Percentiles rank a stretch among this genome's conserved stretches.
phyloP scores from a whole-genome alignment of 371 early-diverging fungal species.

The Mortierella sp. region DNA sequence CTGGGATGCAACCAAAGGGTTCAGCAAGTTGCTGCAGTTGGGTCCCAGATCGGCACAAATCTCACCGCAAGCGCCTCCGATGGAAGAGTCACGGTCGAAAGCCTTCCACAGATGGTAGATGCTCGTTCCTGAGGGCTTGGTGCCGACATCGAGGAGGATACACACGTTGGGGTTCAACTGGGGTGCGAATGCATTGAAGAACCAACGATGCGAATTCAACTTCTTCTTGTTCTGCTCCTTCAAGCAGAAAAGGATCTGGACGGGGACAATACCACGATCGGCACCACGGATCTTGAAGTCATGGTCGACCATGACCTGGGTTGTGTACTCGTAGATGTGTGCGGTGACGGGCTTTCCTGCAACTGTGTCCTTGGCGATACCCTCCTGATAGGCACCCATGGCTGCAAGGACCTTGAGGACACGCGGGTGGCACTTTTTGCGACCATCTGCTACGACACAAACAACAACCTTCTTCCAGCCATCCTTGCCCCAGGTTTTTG shows the following conservation, averaged over 20 bases:
- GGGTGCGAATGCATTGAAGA: conserved; percentile 88
- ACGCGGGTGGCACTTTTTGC: conserved; percentile 72
- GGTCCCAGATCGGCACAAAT: conserved; percentile 81
- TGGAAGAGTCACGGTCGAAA: conserved; percentile 78
- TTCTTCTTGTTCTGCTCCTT: conserved; percentile 86
- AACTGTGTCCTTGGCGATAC: conserved; percentile 75
- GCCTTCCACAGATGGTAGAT: conserved; percentile 89
- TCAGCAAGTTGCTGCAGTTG: conserved; percentile 69
- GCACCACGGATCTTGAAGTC: conserved; percentile 65
- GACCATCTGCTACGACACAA: conserved; percentile 80
- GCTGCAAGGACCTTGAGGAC: conserved; percentile 79
- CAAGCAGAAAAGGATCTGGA: conserved; percentile 86
- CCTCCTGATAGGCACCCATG: conserved; percentile 89
- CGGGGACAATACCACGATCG: conserved; percentile 75
- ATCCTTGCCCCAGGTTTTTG: conserved; percentile 78
- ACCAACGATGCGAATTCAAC: conserved; percentile 93
- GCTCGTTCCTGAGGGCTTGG: conserved; percentile 79
- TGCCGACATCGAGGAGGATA: conserved; percentile 90
- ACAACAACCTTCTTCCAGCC: conserved; percentile 91
- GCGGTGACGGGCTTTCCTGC: conserved; percentile 72
- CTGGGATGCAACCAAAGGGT: conserved; percentile 93
- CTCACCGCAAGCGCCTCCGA: conserved; percentile 92
- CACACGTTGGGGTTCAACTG: conserved; percentile 83
- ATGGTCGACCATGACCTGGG: conserved; percentile 73
- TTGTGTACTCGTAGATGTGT: conserved; percentile 92